Evolutionary conservation across 2,329 filamentous ascomycete genomes (phyloP), one percentile per base, ranked within the genome.

Genomic region (Trichoderma atroviride): DNA sequence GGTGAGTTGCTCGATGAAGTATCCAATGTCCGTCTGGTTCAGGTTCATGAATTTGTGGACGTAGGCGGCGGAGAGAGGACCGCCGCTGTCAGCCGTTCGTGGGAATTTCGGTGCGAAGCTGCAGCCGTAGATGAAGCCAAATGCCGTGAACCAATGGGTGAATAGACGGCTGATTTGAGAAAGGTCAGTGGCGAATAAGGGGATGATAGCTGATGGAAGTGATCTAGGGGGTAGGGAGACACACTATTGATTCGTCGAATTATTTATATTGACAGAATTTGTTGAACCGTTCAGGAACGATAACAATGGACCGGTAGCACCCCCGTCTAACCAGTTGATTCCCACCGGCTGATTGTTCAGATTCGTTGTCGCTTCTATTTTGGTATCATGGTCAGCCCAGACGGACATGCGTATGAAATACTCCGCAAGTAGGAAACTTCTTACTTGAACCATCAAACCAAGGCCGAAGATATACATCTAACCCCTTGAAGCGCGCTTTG

Each of bases 11-110:
- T 75, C 68, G 64, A 79, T 77, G 68, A 79, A 78, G 58, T 79
- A 75, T 6, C 73, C 75, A 9, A 78, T 69, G 29, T 78, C 71
- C 1, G 73, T 74, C 27, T 74, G 66, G 63, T 78, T 74, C 27
- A 79, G 71, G 60, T 77, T 71, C 77, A 79, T 79, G 68, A 72
- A 79, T 55, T 78, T 78, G 72, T 79, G 77, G 5, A 77, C 76
- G 68, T 78, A 78, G 33, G 77, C 75, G n/a, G 35, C 19, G 73
- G 74, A 60, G 64, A 73, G 24, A 73, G 70, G 29, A 66, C 61
- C 5, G 69, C 71, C 50, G 58, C 35, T 57, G 35, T 73, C 72
- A 2, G 69, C 68, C 19, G 69, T 69, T 6, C 70, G 58, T 0
- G 74, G 73, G 31, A 73, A 70, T 4, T 72, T 68, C 31, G 71